phyloP scores from a whole-genome alignment of 352 stramenopile genomes.

The Phytophthora pisi region DNA sequence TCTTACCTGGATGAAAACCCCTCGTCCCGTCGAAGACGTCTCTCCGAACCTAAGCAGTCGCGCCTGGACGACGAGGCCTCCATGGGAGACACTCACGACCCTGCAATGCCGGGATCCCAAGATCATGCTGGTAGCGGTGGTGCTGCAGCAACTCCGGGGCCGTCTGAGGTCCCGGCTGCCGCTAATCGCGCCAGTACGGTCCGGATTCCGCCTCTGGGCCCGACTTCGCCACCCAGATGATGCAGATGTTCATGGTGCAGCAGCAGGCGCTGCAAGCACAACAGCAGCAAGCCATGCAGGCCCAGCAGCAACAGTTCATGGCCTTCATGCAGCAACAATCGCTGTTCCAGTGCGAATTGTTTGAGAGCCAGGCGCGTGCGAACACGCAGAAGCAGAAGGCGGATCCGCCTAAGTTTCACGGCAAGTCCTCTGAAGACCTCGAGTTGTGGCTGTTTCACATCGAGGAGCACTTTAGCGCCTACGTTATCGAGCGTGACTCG shows the following conservation, averaged over 20 bases:
- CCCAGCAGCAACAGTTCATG: background rate
- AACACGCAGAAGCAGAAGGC: background rate
- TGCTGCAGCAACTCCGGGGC: background rate
- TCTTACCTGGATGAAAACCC: background rate
- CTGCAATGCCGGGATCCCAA: background rate
- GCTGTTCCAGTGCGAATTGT: background rate
- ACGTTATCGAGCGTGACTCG: background rate
- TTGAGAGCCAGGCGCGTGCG: background rate
- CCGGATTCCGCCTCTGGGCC: background rate
- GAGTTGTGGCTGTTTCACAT: conserved; percentile 10
- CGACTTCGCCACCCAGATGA: background rate
- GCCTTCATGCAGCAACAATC: background rate
- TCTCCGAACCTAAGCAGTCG: background rate
- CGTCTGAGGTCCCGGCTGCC: background rate
- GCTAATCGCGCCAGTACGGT: background rate
- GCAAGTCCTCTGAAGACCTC: conserved; percentile 7
- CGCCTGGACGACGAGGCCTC: background rate
- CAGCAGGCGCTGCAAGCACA: background rate
- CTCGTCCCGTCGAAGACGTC: background rate
- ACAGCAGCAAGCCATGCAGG: background rate
- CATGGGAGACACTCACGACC: background rate
- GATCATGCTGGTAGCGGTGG: background rate
- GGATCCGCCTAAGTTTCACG: background rate
- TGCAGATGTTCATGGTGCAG: background rate
- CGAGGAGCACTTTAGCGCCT: conserved; percentile 1